phyloP scores from a whole-genome alignment of 805 yeast genomes.

The Kodamaea jinghongensis region DNA sequence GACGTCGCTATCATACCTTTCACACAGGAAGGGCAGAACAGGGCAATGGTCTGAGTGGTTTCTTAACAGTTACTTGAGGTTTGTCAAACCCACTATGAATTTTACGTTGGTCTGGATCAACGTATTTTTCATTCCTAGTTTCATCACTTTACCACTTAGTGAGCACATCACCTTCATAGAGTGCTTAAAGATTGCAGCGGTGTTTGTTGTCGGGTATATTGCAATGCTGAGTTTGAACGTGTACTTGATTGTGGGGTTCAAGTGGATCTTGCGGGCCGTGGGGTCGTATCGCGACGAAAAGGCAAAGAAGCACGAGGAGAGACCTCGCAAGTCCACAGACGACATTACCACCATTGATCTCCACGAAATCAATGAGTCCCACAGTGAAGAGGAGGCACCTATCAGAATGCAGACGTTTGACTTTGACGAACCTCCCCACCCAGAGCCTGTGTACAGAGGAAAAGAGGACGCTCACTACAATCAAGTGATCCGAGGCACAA shows the following conservation, averaged over 20 bases:
- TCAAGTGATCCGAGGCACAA: no score
- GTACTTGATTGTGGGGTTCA: constrained; percentile 19
- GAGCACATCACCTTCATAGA: constrained; percentile 64
- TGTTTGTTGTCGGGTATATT: constrained; percentile 64
- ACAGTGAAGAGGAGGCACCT: background rate
- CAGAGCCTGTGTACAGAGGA: no score
- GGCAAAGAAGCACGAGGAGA: constrained; percentile 13
- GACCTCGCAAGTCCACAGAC: constrained; percentile 19
- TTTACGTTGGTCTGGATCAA: constrained; percentile 76
- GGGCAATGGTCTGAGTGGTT: constrained; percentile 14
- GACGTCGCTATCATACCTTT: constrained; percentile 29
- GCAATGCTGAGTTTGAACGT: constrained; percentile 44
- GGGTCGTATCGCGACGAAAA: constrained; percentile 10
- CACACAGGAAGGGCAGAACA: constrained; percentile 9
- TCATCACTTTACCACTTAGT: constrained; percentile 67
- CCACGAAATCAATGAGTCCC: background rate
- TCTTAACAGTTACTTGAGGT: constrained; percentile 28
- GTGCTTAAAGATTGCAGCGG: constrained; percentile 71
- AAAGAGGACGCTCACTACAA: no score
- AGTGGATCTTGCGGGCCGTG: constrained; percentile 8
- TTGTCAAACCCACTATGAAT: constrained; percentile 62
- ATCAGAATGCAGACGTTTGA: no score
- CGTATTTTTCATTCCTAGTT: constrained; percentile 74
- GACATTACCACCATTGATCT: constrained; percentile 42
- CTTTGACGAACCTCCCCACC: no score